Evolutionary conservation across 805 yeast genomes (phyloP), one percentile per base, ranked within the genome.

Genomic region (Saturnispora zaruensis): DNA sequence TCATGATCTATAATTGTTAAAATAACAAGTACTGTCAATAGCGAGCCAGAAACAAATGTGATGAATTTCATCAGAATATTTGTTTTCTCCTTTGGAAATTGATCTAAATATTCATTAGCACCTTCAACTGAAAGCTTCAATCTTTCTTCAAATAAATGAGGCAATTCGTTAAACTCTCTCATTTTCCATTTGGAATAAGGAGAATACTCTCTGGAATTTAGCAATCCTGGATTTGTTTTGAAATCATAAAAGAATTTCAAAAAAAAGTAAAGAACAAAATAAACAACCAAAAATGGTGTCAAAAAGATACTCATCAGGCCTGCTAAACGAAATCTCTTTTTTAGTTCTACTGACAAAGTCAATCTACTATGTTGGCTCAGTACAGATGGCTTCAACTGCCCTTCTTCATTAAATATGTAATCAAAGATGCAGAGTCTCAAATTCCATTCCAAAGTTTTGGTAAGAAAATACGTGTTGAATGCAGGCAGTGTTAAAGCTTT

Each of bases 131-230:
- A 87, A 53, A 87, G 67, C 44, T 81, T 86, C 38, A 93, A 67
- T 45, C 99, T 72, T 57, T 82, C 81, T 50, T 81, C 80, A 66
- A 93, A 93, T 25, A 91, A 74, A 65, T 93, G 99, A 41, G 87
- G 87, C 7, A 93, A 72, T 62, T 93, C 99, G 65, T 93, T 93
- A 62, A 85, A 87, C 60, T 93, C 99, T 50, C 99, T 72, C 59
- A 93, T 76, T 62, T 84, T 87, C 98, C 98, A 93, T 59, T 86
- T 90, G 0, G 98, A 97, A 66, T 78, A 79, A 0, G 97, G 96
- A 0, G 98, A 87, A 62, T 88, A 93, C 58, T 89, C 95, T 44
- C 99, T 72, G 2, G 89, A 74, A 5, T 88, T 84, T 49, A 93
- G 73, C 9, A 88, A 72, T 1, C 89, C 80, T 0, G 99, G 99